Evolutionary conservation across 2,329 filamentous ascomycete species (phyloP).

Genomic region (Fusarium paranaense): DNA sequence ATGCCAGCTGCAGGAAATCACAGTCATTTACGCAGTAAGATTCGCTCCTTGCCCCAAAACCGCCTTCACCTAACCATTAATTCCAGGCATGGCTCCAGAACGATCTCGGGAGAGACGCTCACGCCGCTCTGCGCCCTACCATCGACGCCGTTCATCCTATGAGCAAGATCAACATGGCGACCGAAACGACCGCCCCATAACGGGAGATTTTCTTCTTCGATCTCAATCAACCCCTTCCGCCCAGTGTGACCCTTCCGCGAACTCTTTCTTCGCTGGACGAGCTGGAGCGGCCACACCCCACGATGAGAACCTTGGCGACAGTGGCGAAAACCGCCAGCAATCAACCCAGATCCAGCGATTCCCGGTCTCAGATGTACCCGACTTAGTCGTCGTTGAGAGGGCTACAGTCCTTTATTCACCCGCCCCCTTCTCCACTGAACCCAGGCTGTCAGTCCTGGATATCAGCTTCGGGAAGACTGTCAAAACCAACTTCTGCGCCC

Average conservation of each 20-base stretch:
- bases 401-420: background rate
- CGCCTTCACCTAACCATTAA: accelerated
- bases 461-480: background rate
- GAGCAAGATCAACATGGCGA: too few species aligned
- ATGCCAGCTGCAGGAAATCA: accelerated
- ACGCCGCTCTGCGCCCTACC: too few species aligned
- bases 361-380: too few species aligned
- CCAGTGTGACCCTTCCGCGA: background rate
- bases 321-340: too few species aligned
- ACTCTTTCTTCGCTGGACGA: background rate
- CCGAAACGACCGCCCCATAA: too few species aligned
- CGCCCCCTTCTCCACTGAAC: background rate
- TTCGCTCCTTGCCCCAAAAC: background rate
- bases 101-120: too few species aligned
- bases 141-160: too few species aligned
- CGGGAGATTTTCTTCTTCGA: too few species aligned
- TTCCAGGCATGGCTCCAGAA: background rate
- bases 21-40: background rate
- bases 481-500: background rate
- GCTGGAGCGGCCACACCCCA: too few species aligned
- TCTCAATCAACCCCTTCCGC: background rate
- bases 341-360: too few species aligned
- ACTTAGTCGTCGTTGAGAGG: background rate
- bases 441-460: background rate
- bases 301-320: background rate